Evolutionary conservation across 2,329 filamentous ascomycete species (phyloP).

Genomic region (Penicillium sp.): DNA sequence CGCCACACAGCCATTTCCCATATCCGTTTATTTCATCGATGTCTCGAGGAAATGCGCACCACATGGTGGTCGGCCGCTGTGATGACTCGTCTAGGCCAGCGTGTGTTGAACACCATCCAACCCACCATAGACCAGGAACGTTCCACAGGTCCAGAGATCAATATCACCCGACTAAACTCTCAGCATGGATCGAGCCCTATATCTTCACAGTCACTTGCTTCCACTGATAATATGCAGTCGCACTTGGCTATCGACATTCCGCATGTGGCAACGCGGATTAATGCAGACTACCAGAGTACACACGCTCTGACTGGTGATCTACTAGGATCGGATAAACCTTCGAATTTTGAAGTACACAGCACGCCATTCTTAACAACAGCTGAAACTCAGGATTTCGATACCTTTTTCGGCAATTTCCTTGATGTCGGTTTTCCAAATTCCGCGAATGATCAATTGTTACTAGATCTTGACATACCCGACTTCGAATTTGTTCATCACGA

Average conservation of each 20-base stretch:
- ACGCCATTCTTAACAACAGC: not conserved
- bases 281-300: not conserved
- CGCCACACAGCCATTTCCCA: slow-evolving; percentile 9
- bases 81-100: slow-evolving; percentile 14
- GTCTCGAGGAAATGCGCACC: slow-evolving; percentile 6
- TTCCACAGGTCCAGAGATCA: slow-evolving; percentile 2
- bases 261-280: not conserved
- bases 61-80: slow-evolving; percentile 19
- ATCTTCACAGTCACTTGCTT: not conserved
- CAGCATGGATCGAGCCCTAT: not conserved
- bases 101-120: slow-evolving; percentile 12
- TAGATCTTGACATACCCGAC: not conserved
- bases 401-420: slow-evolving; percentile 14
- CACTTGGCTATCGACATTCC: not conserved
- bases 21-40: slow-evolving; percentile 11
- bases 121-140: slow-evolving; percentile 1
- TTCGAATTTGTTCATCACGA: not conserved
- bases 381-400: slow-evolving; percentile 7
- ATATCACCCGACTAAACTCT: slow-evolving; percentile 1
- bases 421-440: slow-evolving; percentile 14
- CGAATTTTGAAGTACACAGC: not conserved
- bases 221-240: not conserved
- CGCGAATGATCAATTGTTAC: slow-evolving; percentile 6
- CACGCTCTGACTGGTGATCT: not conserved
- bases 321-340: not conserved